A percentile compares a stretch with the other conserved stretches of the same genome.
phyloP scores from a whole-genome alignment of 768 basidiomycete genomes.

The Kwoniella europaea region DNA sequence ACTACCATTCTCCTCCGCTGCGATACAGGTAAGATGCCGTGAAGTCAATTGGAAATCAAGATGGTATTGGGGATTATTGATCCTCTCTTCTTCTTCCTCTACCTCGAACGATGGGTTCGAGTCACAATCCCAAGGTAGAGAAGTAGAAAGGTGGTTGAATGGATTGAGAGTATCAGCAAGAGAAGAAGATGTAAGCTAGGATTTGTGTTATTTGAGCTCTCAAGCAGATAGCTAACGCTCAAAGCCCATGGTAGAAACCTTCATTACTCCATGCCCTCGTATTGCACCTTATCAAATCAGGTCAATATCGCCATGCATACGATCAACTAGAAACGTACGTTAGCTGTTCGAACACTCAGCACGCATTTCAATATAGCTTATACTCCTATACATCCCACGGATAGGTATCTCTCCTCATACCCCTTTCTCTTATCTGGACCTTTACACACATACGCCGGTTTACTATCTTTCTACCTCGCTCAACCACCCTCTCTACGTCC shows the following conservation, averaged over 20 bases:
- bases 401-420: constrained; percentile 78
- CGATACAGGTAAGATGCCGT: constrained; percentile 52
- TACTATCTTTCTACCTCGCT: constrained; percentile 66
- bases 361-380: neutral
- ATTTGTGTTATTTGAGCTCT: neutral
- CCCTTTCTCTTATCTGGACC: constrained; percentile 82
- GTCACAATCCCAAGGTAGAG: constrained; percentile 20
- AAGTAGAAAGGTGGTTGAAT: constrained; percentile 47
- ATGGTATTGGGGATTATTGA: constrained; percentile 55
- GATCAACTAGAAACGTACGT: constrained; percentile 84
- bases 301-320: constrained; percentile 71
- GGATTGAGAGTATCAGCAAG: constrained; percentile 39
- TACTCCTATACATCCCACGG: neutral
- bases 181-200: constrained; percentile 44
- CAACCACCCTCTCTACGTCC: constrained; percentile 38
- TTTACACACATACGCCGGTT: constrained; percentile 81
- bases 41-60: constrained; percentile 55
- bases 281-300: constrained; percentile 68
- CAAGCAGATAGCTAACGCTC: neutral
- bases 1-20: neutral
- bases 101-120: neutral
- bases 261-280: constrained; percentile 75
- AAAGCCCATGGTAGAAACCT: constrained; percentile 65
- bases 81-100: constrained; percentile 26
- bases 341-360: neutral